Evolutionary conservation across 164 flowering plant genomes (phyloP).

Genomic region (Platanus orientalis): DNA sequence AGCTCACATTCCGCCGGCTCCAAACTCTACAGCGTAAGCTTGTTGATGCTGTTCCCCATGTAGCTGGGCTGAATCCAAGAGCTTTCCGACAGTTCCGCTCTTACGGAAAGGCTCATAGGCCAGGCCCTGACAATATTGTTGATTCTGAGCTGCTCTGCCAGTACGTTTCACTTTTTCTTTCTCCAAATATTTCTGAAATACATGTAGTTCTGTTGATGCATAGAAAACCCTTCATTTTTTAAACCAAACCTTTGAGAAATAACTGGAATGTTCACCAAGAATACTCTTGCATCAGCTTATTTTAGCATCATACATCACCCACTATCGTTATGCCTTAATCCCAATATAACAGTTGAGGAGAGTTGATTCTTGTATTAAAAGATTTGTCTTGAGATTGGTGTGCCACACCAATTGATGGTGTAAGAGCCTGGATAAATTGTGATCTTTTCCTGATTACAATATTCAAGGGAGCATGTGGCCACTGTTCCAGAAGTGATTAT

Average conservation of each 20-base stretch:
- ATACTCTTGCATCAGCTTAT: too few relatives aligned
- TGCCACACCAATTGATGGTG: too few relatives aligned
- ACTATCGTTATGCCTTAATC: too few relatives aligned
- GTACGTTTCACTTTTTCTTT: conserved; percentile 44
- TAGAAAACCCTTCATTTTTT: not conserved
- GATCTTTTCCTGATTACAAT: too few relatives aligned
- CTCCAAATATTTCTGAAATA: not conserved
- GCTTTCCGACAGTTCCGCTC: conserved; percentile 81
- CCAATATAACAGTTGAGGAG: too few relatives aligned
- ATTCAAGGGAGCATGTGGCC: too few relatives aligned
- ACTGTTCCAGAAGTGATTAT: too few relatives aligned
- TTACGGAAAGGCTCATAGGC: conserved; percentile 88
- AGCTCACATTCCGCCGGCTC: conserved; percentile 86
- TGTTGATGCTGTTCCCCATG: conserved; percentile 84
- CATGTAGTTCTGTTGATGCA: not conserved
- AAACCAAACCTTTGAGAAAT: not conserved
- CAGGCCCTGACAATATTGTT: conserved; percentile 96
- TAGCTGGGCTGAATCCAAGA: conserved; percentile 84
- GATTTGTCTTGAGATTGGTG: too few relatives aligned
- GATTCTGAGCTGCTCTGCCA: conserved; percentile 94
- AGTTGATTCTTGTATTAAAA: too few relatives aligned
- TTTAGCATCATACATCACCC: too few relatives aligned
- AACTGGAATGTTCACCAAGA: too few relatives aligned
- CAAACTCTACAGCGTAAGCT: conserved; percentile 86
- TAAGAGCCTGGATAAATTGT: too few relatives aligned